phyloP scores from a whole-genome alignment of 2,329 filamentous ascomycete species.

The Graphilbum fragrans region DNA sequence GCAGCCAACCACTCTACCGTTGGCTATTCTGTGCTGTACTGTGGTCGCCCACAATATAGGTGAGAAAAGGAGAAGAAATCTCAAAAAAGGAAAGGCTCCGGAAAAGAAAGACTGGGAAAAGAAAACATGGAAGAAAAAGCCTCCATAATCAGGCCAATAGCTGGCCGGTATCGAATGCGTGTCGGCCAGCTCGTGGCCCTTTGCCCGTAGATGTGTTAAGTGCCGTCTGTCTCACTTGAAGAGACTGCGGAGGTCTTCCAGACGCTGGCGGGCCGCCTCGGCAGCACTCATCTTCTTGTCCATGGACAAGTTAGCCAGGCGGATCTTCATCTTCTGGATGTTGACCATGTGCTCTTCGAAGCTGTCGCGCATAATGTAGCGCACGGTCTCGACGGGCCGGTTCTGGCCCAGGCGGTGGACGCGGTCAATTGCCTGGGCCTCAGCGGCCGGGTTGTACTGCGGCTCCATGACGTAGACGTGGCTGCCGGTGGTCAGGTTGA shows the following conservation, averaged over 20 bases:
- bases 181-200: too few relatives aligned
- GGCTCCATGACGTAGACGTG: constrained; percentile 96
- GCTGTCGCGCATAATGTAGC: constrained; percentile 80
- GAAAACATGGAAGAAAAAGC: background rate
- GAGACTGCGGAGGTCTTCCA: constrained; percentile 43
- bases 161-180: background rate
- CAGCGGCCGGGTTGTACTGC: constrained; percentile 90
- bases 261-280: constrained; percentile 31
- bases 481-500: constrained; percentile 79
- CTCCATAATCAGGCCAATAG: background rate
- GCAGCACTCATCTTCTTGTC: constrained; percentile 15
- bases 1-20: too few relatives aligned
- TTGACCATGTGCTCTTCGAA: constrained; percentile 92
- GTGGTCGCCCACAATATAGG: too few relatives aligned
- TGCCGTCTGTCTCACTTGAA: constrained; percentile 31
- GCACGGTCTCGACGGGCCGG: constrained; percentile 72
- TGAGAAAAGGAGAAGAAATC: too few relatives aligned
- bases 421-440: constrained; percentile 88
- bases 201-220: too few relatives aligned
- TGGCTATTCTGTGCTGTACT: too few relatives aligned
- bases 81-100: too few relatives aligned
- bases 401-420: constrained; percentile 87
- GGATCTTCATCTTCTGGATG: constrained; percentile 85
- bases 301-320: constrained; percentile 60
- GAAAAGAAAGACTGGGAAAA: too few relatives aligned